A percentile compares a stretch with the other conserved stretches of the same genome.
phyloP scores from a whole-genome alignment of 148 eudicot species.

The Beta vulgaris region DNA sequence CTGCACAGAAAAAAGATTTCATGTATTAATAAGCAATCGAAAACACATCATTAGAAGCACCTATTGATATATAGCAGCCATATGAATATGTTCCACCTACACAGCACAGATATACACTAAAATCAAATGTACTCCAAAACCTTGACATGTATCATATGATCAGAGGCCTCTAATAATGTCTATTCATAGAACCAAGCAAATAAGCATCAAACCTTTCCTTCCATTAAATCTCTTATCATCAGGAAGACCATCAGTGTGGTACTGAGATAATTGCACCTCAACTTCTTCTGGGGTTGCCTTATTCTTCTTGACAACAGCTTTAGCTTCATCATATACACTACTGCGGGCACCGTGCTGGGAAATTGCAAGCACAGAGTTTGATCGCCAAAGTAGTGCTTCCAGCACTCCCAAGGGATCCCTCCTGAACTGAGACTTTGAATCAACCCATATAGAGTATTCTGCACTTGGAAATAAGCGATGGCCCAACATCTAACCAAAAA shows the following conservation, averaged over 20 bases:
- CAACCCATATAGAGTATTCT: constrained; percentile 90
- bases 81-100: neutral
- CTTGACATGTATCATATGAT: neutral
- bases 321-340: constrained; percentile 94
- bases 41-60: neutral
- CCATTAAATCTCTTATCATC: constrained; percentile 83
- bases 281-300: constrained; percentile 97
- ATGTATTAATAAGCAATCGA: neutral
- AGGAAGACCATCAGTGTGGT: constrained; percentile 80
- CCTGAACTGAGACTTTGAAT: constrained; percentile 93
- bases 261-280: constrained; percentile 72
- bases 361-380: constrained; percentile 75
- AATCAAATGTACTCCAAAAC: neutral
- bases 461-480: constrained; percentile 91
- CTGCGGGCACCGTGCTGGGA: constrained; percentile 98
- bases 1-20: constrained; percentile 39
- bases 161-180: neutral
- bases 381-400: constrained; percentile 89
- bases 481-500: constrained; percentile 65
- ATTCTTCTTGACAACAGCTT: constrained; percentile 87
- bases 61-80: neutral
- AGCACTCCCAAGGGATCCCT: constrained; percentile 93
- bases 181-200: neutral
- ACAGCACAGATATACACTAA: neutral
- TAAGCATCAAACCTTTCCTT: constrained; percentile 56